Conservation (phyloP, 2,329 filamentous ascomycete genomes). For the Hymenoscyphus repandus region DNA sequence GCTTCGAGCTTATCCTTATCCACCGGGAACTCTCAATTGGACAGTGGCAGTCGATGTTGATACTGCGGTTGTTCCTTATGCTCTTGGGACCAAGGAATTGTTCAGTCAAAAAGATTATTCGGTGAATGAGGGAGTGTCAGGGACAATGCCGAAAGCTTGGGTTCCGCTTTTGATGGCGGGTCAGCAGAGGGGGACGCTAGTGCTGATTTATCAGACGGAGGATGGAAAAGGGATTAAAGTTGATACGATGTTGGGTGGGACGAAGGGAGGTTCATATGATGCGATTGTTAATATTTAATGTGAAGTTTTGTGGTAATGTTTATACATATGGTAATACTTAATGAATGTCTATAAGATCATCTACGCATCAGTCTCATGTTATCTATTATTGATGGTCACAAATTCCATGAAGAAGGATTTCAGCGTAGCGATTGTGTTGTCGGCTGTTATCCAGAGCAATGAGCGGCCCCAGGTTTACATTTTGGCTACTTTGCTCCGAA, state of each 20-base stretch:
- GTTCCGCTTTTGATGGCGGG: neutral
- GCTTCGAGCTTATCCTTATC: too few species aligned
- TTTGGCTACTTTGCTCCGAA: too few species aligned
- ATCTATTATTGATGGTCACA: too few species aligned
- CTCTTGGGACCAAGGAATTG: neutral
- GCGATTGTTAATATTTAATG: neutral
- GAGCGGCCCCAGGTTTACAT: too few species aligned
- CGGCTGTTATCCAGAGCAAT: too few species aligned
- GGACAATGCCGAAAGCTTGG: conserved; percentile 1
- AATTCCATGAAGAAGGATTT: too few species aligned
- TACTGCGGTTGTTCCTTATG: neutral
- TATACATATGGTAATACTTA: neutral
- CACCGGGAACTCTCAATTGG: neutral
- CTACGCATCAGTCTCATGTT: too few species aligned
- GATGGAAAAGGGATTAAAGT: neutral
- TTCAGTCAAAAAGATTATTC: neutral
- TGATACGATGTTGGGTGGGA: neutral
- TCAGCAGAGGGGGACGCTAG: neutral
- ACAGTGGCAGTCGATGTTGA: neutral
- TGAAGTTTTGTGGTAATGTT: neutral
- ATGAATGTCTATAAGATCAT: too few species aligned
- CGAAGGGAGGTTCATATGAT: neutral
- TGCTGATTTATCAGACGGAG: neutral
- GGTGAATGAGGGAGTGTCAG: neutral
- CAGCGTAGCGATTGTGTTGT: too few species aligned